Evolutionary conservation across 2,329 filamentous ascomycete genomes (phyloP).

Genomic region (Colletotrichum musae): DNA sequence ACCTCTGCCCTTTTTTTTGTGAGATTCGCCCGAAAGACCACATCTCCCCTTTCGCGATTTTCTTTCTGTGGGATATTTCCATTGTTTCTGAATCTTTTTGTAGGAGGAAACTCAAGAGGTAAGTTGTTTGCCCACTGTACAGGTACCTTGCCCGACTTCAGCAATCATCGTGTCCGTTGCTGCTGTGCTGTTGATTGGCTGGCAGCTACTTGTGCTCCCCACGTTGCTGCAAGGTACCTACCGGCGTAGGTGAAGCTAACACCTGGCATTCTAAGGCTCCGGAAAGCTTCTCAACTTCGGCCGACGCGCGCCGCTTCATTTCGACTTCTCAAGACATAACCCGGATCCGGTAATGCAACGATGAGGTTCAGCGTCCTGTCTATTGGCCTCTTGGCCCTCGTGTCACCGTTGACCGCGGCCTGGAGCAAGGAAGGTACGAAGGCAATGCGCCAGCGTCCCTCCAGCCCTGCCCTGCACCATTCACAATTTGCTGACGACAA

Average conservation of each 20-base stretch:
- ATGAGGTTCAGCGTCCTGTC: conserved; percentile 82
- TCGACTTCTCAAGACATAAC: not conserved
- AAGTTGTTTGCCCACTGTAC: not conserved
- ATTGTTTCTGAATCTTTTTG: not conserved
- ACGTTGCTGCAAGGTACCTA: conserved; percentile 13
- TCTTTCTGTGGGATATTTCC: conserved; percentile 15
- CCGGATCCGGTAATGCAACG: conserved; percentile 56
- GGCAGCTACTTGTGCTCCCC: conserved; percentile 36
- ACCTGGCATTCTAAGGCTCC: conserved; percentile 37
- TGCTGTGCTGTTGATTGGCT: conserved; percentile 27
- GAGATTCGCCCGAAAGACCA: conserved; percentile 33
- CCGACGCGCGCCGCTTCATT: conserved; percentile 23
- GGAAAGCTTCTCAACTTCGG: conserved; percentile 10
- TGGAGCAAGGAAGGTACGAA: conserved; percentile 88
- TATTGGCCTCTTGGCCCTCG: conserved; percentile 77
- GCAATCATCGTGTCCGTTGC: not conserved
- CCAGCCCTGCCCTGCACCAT: not conserved
- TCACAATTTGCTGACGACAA: conserved; percentile 13
- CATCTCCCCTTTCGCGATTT: conserved; percentile 32
- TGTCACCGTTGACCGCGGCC: conserved; percentile 77
- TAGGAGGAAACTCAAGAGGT: conserved; percentile 28
- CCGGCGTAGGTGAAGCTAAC: conserved; percentile 22
- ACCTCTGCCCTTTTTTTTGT: conserved; percentile 19
- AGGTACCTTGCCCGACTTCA: no score
- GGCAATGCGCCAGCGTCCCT: not conserved